Evolutionary conservation across 495 filamentous ascomycete species (phyloP).

Genomic region (Platismatia glauca): DNA sequence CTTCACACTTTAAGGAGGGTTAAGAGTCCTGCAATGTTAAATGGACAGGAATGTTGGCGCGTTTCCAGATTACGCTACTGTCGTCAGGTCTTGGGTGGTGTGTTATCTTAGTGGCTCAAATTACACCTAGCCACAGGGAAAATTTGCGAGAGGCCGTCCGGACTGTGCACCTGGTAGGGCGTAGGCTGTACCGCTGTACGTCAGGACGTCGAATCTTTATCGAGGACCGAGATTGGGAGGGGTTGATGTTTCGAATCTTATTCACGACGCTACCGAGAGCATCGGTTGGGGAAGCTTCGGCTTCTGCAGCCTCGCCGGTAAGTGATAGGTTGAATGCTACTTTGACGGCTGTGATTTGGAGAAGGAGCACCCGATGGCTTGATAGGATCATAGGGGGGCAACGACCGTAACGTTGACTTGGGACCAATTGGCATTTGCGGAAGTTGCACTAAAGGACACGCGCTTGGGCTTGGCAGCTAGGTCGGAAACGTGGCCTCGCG

Average conservation of each 20-base stretch:
- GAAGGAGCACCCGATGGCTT: slow-evolving; percentile 1
- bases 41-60: background rate
- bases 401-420: background rate
- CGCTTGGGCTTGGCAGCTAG: slow-evolving; percentile 3
- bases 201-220: background rate
- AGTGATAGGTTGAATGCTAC: background rate
- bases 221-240: background rate
- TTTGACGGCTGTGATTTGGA: background rate
- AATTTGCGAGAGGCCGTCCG: background rate
- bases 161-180: background rate
- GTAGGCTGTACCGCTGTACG: background rate
- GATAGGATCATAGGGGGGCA: background rate
- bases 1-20: too few species aligned
- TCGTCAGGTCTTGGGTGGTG: background rate
- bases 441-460: background rate
- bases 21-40: background rate
- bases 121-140: background rate
- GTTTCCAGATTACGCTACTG: background rate
- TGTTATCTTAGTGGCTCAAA: background rate
- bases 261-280: background rate
- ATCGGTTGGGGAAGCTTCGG: slow-evolving; percentile 3
- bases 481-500: slow-evolving; percentile 3
- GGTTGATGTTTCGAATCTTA: slow-evolving; percentile 1
- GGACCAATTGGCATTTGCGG: background rate
- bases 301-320: background rate